phyloP scores from a whole-genome alignment of 2,329 filamentous ascomycete genomes.

The Ophiostoma himal-ulmi region DNA sequence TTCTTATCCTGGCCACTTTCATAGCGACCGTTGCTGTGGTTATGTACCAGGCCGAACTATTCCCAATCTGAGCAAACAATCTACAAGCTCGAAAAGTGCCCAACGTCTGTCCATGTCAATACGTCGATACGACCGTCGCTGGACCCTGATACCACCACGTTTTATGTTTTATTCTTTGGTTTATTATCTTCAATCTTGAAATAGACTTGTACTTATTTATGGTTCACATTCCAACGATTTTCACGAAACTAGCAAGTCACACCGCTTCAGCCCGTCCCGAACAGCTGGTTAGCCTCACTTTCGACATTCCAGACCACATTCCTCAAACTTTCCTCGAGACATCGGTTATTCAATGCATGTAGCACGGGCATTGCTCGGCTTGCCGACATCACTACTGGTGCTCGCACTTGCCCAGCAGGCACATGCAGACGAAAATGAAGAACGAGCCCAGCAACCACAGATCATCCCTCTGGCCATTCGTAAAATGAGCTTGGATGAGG shows the following conservation, averaged over 20 bases:
- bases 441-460: constrained; percentile 22
- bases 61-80: constrained; percentile 7
- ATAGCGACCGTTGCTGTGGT: constrained; percentile 8
- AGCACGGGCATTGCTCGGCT: constrained; percentile 15
- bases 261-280: not conserved
- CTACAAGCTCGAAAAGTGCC: not conserved
- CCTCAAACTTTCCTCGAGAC: not conserved
- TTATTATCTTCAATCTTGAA: not conserved
- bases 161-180: not conserved
- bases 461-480: constrained; percentile 55
- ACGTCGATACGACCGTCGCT: not conserved
- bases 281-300: not conserved
- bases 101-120: not conserved
- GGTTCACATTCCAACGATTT: not conserved
- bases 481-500: constrained; percentile 65
- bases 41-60: not conserved
- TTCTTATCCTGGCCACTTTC: not conserved
- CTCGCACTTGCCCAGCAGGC: constrained; percentile 39
- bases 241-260: not conserved
- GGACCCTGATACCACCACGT: constrained; percentile 9
- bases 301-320: not conserved
- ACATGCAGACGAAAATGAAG: constrained; percentile 33
- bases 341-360: constrained; percentile 17
- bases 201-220: not conserved
- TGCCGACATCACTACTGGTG: constrained; percentile 40